Evolutionary conservation across 2,329 filamentous ascomycete genomes (phyloP), one percentile per base, ranked within the genome.

Genomic region (Fusarium siculi): DNA sequence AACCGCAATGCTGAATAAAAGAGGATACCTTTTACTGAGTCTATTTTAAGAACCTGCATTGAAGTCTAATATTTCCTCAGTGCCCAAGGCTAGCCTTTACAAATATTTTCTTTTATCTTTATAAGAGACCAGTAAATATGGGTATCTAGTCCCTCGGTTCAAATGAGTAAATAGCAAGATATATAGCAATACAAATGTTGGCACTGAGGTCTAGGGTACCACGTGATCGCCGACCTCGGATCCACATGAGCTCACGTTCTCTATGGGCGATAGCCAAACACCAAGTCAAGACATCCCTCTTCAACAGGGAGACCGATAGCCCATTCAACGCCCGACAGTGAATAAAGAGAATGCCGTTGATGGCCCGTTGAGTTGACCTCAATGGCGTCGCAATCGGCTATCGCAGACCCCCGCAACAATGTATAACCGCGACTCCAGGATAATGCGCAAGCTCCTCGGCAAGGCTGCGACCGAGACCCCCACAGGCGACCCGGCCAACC

Each of bases 381-480:
- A 59, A 83, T 83, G 82, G 82, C 80, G 80, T 78, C 76, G 68
- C 74, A 68, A 72, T 68, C 68, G 73, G 72, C 67, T 76, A 73
- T 74, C 71, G 63, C 63, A 73, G 62, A 76, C 63, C 76, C 65
- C 75, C 73, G 71, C 74, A 71, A 79, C 62, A 71, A 87, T 87
- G 85, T 87, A 87, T 81, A 87, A 85, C 70, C 85, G 83, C 80
- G 83, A 88, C 74, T 86, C 85, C 68, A 87, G 83, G 81, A 88
- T 89, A 71, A 89, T 91, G 86, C 87, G 88, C 79, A 88, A 89
- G 82, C 85, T 90, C 30, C 86, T 90, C 37, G 88, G 88, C 79
- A 88, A 88, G 76, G 81, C 84, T 66, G 80, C 84, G 34, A 82
- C 83, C 73, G 85, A 88, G 69, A 83, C 86, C 68, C 80, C 83